These are phyloP conservation scores for Fusarium graminum DNA, from an alignment of 2,329 filamentous ascomycete genomes.

Conservation along the genomic window DNA sequence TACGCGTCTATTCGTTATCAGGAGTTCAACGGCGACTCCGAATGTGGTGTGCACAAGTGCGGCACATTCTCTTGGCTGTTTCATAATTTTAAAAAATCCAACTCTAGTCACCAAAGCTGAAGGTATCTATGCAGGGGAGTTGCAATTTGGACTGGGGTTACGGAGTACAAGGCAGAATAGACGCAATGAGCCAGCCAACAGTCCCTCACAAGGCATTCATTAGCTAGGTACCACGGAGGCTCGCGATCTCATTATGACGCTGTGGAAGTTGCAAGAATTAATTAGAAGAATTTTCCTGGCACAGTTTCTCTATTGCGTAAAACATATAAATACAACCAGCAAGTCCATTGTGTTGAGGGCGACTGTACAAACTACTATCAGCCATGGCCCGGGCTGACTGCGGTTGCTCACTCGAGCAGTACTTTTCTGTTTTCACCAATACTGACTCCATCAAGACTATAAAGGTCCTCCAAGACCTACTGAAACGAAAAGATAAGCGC, in stretches of 20 bases:
- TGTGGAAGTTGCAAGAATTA: not conserved
- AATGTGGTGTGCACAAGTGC: not conserved
- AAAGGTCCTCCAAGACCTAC: not conserved
- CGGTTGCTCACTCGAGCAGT: constrained; percentile 7
- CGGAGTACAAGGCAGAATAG: constrained; percentile 11
- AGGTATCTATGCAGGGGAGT: not conserved
- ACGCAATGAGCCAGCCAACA: not conserved
- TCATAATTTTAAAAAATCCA: not conserved
- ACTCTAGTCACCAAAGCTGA: not conserved
- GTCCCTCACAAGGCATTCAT: not conserved
- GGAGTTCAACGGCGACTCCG: not conserved
- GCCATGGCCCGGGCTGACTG: constrained; percentile 2
- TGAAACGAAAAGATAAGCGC: not conserved
- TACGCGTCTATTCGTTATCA: not conserved
- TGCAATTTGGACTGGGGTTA: not conserved
- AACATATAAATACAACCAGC: not conserved
- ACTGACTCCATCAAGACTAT: not conserved
- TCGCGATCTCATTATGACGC: not conserved
- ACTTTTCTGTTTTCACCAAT: not conserved
- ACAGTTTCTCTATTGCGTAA: not conserved
- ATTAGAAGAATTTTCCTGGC: not conserved
- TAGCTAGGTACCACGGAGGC: no score
- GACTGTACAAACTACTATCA: not conserved
- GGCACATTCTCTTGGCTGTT: constrained; percentile 5
- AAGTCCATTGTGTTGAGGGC: no score